Percentiles rank a stretch among this genome's conserved stretches.
Evolutionary conservation across 495 filamentous ascomycete species (phyloP).

Genomic region (Trichoderma asperelloides): DNA sequence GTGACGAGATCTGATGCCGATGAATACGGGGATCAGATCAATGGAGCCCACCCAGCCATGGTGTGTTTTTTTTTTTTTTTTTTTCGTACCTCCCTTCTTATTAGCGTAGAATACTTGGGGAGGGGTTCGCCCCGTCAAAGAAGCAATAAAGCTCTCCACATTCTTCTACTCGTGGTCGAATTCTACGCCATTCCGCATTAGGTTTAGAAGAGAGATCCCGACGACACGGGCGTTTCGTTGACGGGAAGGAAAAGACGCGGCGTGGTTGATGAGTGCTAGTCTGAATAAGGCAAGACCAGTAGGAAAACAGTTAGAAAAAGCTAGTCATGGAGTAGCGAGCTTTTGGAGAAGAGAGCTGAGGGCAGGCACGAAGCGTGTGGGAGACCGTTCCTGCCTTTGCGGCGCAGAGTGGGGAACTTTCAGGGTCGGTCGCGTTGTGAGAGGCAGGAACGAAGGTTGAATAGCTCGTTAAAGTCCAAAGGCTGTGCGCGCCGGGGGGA

Average conservation of each 20-base stretch:
- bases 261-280: background rate
- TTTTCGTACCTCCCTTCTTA: background rate
- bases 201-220: background rate
- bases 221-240: conserved; percentile 4
- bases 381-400: too few relatives aligned
- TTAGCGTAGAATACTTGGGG: background rate
- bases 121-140: background rate
- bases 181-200: background rate
- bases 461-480: too few relatives aligned
- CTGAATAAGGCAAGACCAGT: background rate
- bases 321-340: background rate
- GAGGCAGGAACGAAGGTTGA: too few relatives aligned
- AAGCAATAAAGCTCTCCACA: background rate
- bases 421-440: too few relatives aligned
- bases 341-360: too few relatives aligned
- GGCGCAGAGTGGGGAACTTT: too few relatives aligned
- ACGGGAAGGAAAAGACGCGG: conserved; percentile 1
- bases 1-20: background rate
- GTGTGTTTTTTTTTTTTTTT: background rate
- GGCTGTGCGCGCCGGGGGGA: too few relatives aligned
- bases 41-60: background rate
- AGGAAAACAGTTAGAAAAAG: background rate
- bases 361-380: too few relatives aligned
- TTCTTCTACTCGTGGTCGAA: background rate
- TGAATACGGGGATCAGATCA: background rate